These are phyloP conservation scores for Ormosia semicastrata DNA, from an alignment of 306 rosid genomes.

Conservation along the genomic window DNA sequence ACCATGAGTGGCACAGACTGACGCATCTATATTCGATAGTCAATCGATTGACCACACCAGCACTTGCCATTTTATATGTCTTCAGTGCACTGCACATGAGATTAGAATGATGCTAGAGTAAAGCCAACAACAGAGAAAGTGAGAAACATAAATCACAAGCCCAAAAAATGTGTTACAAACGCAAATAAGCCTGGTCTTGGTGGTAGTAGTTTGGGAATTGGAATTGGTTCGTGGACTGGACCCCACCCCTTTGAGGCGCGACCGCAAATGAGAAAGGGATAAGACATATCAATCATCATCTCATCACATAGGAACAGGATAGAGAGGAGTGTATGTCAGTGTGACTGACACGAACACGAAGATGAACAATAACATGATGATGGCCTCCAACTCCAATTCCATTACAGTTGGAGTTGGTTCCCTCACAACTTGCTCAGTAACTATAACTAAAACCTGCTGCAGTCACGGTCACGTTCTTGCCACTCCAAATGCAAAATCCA, in stretches of 20 bases:
- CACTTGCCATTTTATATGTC: too few species aligned
- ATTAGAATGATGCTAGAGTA: too few species aligned
- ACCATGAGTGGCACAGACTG: too few species aligned
- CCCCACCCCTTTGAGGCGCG: background rate
- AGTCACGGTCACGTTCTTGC: background rate
- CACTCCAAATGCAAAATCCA: slow-evolving; percentile 22
- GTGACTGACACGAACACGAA: background rate
- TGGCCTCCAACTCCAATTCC: slow-evolving; percentile 5
- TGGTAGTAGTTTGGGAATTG: background rate
- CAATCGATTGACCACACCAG: too few species aligned
- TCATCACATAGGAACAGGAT: background rate
- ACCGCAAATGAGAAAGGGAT: slow-evolving; percentile 12
- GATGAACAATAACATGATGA: background rate
- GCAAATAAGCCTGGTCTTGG: too few species aligned
- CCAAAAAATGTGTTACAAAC: background rate
- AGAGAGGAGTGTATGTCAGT: background rate
- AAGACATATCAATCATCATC: background rate
- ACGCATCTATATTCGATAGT: too few species aligned
- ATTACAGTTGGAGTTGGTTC: slow-evolving; percentile 21
- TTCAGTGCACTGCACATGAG: too few species aligned
- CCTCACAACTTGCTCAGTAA: background rate
- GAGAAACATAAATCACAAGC: background rate
- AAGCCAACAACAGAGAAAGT: too few species aligned
- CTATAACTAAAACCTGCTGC: background rate
- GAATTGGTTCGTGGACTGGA: background rate